Base-by-base conservation (phyloP, 306 rosid species). In the Cucurbita moschata region DNA sequence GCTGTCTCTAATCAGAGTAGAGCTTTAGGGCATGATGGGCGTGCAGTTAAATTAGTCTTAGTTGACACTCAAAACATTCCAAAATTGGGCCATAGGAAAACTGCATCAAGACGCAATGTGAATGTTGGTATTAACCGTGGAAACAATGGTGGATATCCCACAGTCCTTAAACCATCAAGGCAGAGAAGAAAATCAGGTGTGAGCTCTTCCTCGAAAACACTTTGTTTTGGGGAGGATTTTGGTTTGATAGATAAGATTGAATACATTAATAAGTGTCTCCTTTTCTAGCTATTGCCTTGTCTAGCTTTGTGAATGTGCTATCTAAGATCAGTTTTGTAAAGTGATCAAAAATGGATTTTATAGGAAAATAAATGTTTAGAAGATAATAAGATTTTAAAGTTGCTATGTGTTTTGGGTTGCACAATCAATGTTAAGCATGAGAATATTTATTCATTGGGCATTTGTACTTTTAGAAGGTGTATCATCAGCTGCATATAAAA, bases 41-140 rank as follows among this genome's bases (percentile, higher is more conserved):
- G 77, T 71, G 82, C 92, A 11, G 83, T 86, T 81, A 91, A 90
- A 84, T 58, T 89, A 74, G 94, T 90, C 78, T 89, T 94, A 76
- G 88, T 90, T 51, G 97, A 90, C 59, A 85, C 89, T 81, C 98
- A 87, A 88, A 94, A 89, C 77, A 87, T 90, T 77, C 88, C 89
- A 83, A 90, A 86, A 82, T 83, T 87, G 74, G 92, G 97, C 81
- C 87, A 92, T 39, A 88, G 92, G 54, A 94, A 89, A 85, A 77
- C 95, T 49, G 53, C 96, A 18, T 62, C 83, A 71, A 94, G 86
- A 81, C 95, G 98, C 82, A 87, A 77, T 82, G 70, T 78, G 40
- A 94, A 71, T 79, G 78, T 85, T 80, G 87, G 95, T 79, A 81
- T 88, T 66, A 91, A 73, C 86, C 96, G 91, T 56, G 73, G 85